These are phyloP conservation scores for Cutaneotrichosporon curvatum DNA, from an alignment of 1,284 basidiomycete species.

Conservation along the genomic window DNA sequence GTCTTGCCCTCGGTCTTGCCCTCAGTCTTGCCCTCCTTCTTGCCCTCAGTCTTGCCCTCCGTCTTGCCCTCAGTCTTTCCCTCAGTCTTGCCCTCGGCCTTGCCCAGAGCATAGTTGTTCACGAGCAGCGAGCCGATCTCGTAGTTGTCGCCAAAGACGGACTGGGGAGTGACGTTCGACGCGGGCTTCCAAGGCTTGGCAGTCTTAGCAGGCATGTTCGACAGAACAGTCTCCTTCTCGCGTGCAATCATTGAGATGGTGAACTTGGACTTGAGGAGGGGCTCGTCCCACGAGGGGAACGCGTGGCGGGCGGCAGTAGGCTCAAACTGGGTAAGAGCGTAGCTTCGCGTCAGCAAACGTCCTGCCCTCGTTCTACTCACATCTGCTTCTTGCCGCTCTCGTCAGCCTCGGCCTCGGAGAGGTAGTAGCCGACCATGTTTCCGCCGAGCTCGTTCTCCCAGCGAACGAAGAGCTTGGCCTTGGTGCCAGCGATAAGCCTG, in stretches of 20 bases:
- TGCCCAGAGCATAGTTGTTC: slow-evolving; percentile 22
- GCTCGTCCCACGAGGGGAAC: slow-evolving; percentile 88
- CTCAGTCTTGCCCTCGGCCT: slow-evolving; percentile 43
- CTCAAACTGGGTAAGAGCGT: slow-evolving; percentile 73
- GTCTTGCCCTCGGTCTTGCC: slow-evolving; percentile 21
- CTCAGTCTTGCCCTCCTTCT: slow-evolving; percentile 43
- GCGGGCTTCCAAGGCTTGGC: slow-evolving; percentile 49
- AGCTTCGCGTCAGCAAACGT: slow-evolving; percentile 40
- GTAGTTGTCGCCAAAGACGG: slow-evolving; percentile 34
- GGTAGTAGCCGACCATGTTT: slow-evolving; percentile 55
- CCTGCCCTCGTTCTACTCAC: slow-evolving; percentile 20
- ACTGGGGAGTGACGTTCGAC: slow-evolving; percentile 29
- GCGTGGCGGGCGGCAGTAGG: slow-evolving; percentile 77
- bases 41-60: slow-evolving; percentile 42
- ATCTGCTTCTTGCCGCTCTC: slow-evolving; percentile 47
- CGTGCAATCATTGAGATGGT: slow-evolving; percentile 75
- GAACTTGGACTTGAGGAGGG: slow-evolving; percentile 82
- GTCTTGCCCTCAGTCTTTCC: slow-evolving; percentile 47
- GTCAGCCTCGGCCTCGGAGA: slow-evolving; percentile 47
- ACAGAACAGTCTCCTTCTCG: slow-evolving; percentile 56
- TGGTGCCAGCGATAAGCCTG: slow-evolving; percentile 55
- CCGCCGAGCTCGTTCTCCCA: slow-evolving; percentile 57
- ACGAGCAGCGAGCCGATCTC: slow-evolving; percentile 44
- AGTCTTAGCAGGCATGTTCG: slow-evolving; percentile 74
- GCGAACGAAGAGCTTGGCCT: slow-evolving; percentile 52